Conservation (phyloP, 768 basidiomycete genomes). For the Tephrocybe sp. region DNA sequence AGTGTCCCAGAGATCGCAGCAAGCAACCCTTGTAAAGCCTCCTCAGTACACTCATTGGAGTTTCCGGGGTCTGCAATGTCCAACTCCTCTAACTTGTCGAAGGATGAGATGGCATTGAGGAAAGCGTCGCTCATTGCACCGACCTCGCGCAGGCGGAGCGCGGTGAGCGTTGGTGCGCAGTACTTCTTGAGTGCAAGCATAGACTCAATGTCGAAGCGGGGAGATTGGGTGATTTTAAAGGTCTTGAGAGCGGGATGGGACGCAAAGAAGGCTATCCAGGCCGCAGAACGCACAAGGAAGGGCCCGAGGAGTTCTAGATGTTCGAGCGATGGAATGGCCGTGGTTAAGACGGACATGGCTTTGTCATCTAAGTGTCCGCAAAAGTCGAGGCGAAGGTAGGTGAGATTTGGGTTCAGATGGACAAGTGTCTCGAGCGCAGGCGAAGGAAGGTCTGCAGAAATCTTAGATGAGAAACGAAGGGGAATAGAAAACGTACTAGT, state of each 20-base stretch:
- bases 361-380: constrained; percentile 79
- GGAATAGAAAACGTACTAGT: constrained; percentile 61
- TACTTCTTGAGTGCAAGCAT: constrained; percentile 56
- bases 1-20: constrained; percentile 51
- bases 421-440: constrained; percentile 69
- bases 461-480: not conserved
- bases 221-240: constrained; percentile 83
- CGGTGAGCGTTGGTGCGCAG: constrained; percentile 45
- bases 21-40: constrained; percentile 56
- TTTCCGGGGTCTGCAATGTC: constrained; percentile 66
- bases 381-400: constrained; percentile 73
- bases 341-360: constrained; percentile 57
- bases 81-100: constrained; percentile 45
- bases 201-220: constrained; percentile 77
- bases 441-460: constrained; percentile 57
- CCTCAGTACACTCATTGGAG: constrained; percentile 48
- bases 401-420: constrained; percentile 81
- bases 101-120: constrained; percentile 32
- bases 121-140: constrained; percentile 69
- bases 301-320: constrained; percentile 84
- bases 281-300: constrained; percentile 71
- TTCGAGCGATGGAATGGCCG: constrained; percentile 60
- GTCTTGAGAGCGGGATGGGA: constrained; percentile 59
- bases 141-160: constrained; percentile 77
- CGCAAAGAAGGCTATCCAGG: constrained; percentile 76